These are phyloP conservation scores for Aspergillus sclerotiicarbonarius DNA, from an alignment of 495 filamentous ascomycete species.

Conservation along the genomic window DNA sequence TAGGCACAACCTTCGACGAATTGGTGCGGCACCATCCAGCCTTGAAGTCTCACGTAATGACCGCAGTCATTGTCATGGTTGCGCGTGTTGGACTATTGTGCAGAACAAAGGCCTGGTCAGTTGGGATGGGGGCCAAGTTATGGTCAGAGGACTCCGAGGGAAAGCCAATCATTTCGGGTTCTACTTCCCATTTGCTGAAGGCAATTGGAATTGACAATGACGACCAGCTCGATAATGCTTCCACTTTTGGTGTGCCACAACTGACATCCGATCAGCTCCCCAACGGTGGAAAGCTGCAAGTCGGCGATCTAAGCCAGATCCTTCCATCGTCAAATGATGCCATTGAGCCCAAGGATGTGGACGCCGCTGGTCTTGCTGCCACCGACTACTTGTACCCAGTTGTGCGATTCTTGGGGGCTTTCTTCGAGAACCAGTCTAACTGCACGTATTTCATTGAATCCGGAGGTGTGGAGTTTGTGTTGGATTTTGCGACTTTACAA, in stretches of 20 bases:
- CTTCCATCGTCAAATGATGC: constrained; percentile 25
- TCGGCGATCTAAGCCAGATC: constrained; percentile 33
- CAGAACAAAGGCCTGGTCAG: constrained; percentile 59
- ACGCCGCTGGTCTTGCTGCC: constrained; percentile 49
- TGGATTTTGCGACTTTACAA: constrained; percentile 78
- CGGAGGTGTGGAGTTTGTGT: constrained; percentile 78
- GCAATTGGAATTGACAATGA: constrained; percentile 34
- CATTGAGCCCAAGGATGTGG: constrained; percentile 47
- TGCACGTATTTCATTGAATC: constrained; percentile 73
- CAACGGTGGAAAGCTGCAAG: constrained; percentile 35
- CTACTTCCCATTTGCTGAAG: constrained; percentile 32
- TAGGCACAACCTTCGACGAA: constrained; percentile 90
- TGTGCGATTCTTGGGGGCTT: constrained; percentile 70
- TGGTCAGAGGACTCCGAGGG: constrained; percentile 55
- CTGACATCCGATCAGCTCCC: constrained; percentile 35
- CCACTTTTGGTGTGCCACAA: constrained; percentile 31
- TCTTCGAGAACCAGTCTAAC: constrained; percentile 73
- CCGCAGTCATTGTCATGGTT: constrained; percentile 79
- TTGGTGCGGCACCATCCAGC: constrained; percentile 88
- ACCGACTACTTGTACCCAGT: constrained; percentile 72
- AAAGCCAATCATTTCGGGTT: constrained; percentile 29
- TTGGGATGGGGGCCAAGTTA: constrained; percentile 76
- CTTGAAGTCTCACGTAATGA: constrained; percentile 74
- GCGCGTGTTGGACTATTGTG: constrained; percentile 70
- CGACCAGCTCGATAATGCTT: constrained; percentile 26